These are phyloP conservation scores for Lenzites betulinus DNA, from an alignment of 768 basidiomycete genomes.

Conservation along the genomic window DNA sequence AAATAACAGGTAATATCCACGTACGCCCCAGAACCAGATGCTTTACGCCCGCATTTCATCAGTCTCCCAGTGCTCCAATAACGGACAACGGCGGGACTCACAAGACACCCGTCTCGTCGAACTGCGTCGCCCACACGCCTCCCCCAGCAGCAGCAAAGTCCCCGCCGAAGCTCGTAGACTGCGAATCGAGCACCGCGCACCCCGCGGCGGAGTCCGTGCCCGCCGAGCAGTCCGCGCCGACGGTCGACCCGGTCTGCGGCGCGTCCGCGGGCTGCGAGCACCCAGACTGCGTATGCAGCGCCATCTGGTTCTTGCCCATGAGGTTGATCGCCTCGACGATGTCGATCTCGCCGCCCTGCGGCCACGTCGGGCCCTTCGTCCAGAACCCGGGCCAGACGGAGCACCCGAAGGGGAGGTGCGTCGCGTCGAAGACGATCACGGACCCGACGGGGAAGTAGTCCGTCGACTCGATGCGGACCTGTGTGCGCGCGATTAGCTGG, in stretches of 20 bases:
- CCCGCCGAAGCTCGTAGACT: conserved; percentile 40
- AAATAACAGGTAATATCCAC: conserved; percentile 12
- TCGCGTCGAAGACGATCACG: conserved; percentile 46
- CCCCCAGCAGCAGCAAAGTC: conserved; percentile 51
- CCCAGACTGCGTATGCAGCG: conserved; percentile 49
- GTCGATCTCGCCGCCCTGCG: conserved; percentile 40
- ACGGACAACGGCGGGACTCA: conserved; percentile 27
- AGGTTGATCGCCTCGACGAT: conserved; percentile 56
- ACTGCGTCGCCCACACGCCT: conserved; percentile 69
- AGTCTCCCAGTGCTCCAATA: conserved; percentile 24
- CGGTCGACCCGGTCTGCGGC: conserved; percentile 35
- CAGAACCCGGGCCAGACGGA: conserved; percentile 39
- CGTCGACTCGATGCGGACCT: conserved; percentile 48
- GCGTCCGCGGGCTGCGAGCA: conserved; percentile 36
- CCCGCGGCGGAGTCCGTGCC: conserved; percentile 24
- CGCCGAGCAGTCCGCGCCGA: conserved; percentile 33
- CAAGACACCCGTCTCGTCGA: conserved; percentile 56
- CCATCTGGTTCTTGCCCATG: conserved; percentile 52
- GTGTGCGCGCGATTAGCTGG: not conserved
- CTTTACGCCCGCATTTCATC: conserved; percentile 24
- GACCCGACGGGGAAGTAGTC: conserved; percentile 43
- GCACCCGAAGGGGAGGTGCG: conserved; percentile 58
- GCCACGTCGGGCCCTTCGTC: conserved; percentile 39
- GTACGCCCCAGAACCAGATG: conserved; percentile 51
- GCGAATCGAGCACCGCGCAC: conserved; percentile 31